Evolutionary conservation across 371 early-diverging fungal species (phyloP), one percentile per base, ranked within the genome.

Genomic region (Zopfochytrium polystomum): DNA sequence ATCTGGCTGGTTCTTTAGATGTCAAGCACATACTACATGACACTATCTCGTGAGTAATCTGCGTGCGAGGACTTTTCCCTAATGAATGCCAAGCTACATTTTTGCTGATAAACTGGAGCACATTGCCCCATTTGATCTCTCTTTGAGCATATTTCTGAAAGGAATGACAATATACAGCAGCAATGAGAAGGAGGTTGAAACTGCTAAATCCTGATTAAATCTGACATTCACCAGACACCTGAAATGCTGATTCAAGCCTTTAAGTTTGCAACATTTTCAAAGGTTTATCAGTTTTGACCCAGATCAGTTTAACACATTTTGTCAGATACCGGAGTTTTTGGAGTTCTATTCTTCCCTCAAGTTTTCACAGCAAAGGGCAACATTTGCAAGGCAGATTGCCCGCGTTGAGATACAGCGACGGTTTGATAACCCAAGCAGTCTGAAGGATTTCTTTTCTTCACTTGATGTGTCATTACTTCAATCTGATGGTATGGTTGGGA

Each of bases 1-100:
- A 80, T 18, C 78, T 90, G 54, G 87, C 84, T 68, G 74, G 71
- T 48, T 81, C 86, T 0, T 82, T 96, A 80, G 87, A 88, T 58
- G 85, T 94, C 70, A 94, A 94, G 73, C 87, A 93, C 63, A 83
- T 94, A 29, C 91, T 93, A 72, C 78, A 82, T 46, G 96, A 96
- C 67, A 91, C 96, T 0, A 75, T 93, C 68, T 84, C 85, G 78
- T 87, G 80, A 68, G 66, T 60, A 29, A 6, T 18, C 29, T 31
- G 35, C 35, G 4, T 46, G 22, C 38, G n/a, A 13, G 31, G 23
- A 22, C 43, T 0, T 3, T 7, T 49, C 11, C 52, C 55, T 60
- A 44, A 31, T 31, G n/a, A 25, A 18, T 53, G 38, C 15, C 48
- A 32, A 30, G 9, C 46, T 9, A 31, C 66, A 76, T 84, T 42